Base-by-base conservation (phyloP, 2,329 filamentous ascomycete species). In the Piedraia hortae region DNA sequence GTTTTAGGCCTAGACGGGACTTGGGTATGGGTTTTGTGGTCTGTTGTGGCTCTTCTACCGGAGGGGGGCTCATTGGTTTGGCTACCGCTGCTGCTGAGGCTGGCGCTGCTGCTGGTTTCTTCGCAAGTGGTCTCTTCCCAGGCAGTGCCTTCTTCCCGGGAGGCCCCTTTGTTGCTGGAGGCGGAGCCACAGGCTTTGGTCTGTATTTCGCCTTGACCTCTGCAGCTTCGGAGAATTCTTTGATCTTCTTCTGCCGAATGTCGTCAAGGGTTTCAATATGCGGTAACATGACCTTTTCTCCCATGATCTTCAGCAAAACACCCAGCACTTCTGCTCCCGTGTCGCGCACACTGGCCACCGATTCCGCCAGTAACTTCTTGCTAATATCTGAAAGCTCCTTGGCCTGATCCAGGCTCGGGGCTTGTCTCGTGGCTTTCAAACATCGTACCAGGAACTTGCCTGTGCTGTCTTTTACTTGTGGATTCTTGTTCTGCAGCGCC, bases 301-400 rank as follows among this genome's bases (percentile, higher is more conserved):
- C 82, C 51, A 93, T 74, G 24, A 97, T 93, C 51, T 93, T 97
- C 85, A 91, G 93, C 21, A 97, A 47, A 0, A 80, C 90, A 31
- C 88, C 85, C 3, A 97, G 53, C 15, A 85, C 67, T 44, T 97
- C 85, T 8, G 80, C 80, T 43, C 80, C 85, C 14, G 77, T 78
- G 21, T 82, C 70, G 46, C 85, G 65, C 27, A 89, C 62, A 3
- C 60, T 68, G 35, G 88, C 80, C 33, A 68, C 80, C 0, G 75
- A 82, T 42, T 97, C 85, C 0, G 80, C 69, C 9, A 97, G 55
- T 5, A 93, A 53, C 45, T 90, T 93, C 38, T 82, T 91, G 13
- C 66, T 68, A 1, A 66, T 62, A 36, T 93, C 85, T n/a, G 78
- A 74, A 24, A 93, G 77, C 5, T 62, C 59, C 26, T 69, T 69